Conservation (phyloP, 805 yeast species). For the Candida qinlingensis region DNA sequence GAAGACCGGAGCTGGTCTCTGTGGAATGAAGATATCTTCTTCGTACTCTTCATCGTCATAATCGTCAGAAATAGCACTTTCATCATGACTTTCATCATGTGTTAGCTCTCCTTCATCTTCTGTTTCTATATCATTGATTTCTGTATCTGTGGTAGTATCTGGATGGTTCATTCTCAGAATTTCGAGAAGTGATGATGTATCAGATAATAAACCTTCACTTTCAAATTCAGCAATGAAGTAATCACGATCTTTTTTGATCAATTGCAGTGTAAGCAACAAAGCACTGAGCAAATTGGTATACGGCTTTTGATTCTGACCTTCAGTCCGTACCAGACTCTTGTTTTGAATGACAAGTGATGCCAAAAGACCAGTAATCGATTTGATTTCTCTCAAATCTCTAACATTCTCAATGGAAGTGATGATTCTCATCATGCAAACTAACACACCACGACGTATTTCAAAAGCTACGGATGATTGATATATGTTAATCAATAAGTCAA, state of each 20-base stretch:
- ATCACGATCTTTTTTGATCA: conserved; percentile 41
- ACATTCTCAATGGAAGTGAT: conserved; percentile 36
- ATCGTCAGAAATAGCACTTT: conserved; percentile 14
- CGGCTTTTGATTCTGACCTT: conserved; percentile 16
- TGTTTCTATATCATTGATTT: conserved; percentile 26
- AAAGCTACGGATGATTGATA: conserved; percentile 71
- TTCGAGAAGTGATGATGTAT: conserved; percentile 34
- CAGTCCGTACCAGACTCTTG: conserved; percentile 27
- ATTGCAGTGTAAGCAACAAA: conserved; percentile 38
- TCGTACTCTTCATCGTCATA: conserved; percentile 19
- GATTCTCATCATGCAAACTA: conserved; percentile 50
- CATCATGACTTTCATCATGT: conserved; percentile 17
- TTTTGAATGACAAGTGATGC: conserved; percentile 61
- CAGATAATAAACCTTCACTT: conserved; percentile 68
- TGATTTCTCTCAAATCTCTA: conserved; percentile 25
- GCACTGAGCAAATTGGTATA: conserved; percentile 46
- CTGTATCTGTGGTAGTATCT: conserved; percentile 10
- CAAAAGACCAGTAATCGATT: conserved; percentile 42
- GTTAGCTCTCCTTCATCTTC: conserved; percentile 14
- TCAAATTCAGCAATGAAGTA: conserved; percentile 45
- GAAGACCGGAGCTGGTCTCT: background rate
- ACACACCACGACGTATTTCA: conserved; percentile 51
- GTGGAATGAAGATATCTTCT: background rate
- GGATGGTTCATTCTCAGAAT: conserved; percentile 17
- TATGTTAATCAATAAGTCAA: conserved; percentile 52